Conservation (phyloP, 768 basidiomycete genomes). For the Hirschioporus abietinus region DNA sequence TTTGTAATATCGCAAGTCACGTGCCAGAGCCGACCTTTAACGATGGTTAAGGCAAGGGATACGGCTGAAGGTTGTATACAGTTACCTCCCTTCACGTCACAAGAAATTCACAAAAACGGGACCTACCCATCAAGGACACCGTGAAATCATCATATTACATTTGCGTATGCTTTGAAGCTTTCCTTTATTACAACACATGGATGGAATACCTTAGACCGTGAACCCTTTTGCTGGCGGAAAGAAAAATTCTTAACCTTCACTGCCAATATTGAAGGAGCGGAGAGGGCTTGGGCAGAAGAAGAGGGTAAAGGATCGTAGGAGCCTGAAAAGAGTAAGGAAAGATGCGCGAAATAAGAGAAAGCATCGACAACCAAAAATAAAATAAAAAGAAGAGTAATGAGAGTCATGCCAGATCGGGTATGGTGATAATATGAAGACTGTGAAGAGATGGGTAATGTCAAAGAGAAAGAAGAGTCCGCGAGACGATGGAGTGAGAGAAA, state of each 20-base stretch:
- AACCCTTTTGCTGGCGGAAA: background rate
- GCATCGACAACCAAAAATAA: background rate
- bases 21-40: no score
- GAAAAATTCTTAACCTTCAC: no score
- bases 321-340: background rate
- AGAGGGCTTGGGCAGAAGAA: background rate
- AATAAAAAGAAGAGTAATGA: slow-evolving; percentile 1
- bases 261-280: background rate
- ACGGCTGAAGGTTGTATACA: no score
- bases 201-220: background rate
- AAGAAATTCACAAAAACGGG: no score
- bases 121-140: no score
- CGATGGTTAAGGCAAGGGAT: no score
- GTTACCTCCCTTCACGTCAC: no score
- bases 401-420: background rate
- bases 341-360: background rate
- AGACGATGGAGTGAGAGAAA: slow-evolving; percentile 7
- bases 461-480: slow-evolving; percentile 15
- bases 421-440: background rate
- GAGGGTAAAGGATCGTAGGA: background rate
- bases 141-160: background rate
- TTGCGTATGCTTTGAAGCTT: background rate
- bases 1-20: background rate
- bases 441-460: slow-evolving; percentile 13
- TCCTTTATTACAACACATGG: background rate